Base-by-base conservation (phyloP, 1,139 yeast species). In the Saccharomyces hybrid region DNA sequence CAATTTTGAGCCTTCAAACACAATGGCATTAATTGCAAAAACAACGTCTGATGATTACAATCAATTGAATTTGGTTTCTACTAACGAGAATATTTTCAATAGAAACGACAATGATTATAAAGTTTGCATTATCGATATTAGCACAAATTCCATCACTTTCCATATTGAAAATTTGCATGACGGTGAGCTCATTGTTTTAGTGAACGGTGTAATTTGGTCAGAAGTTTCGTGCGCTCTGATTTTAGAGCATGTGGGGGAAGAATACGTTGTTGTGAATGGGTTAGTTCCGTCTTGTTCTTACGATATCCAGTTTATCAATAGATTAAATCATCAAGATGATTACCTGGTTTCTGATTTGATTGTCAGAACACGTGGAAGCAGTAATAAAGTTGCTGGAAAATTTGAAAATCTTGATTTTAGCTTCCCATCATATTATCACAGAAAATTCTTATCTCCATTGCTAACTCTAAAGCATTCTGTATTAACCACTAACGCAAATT, bases 211-310 rank as follows among this genome's bases (percentile, higher is more conserved):
- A 12, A 71, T 78, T 21, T 85, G 91, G 91, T 73, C 80, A 62
- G 76, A 81, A 71, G 74, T 75, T 55, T 66, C 77, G 0, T 72
- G 78, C 47, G 78, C 78, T 34, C 63, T 72, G 5, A 62, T 72
- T 2, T 61, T 68, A 32, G 71, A 71, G 21, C 62, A 61, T 47
- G 64, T 69, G 38, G 72, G 75, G 47, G 81, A 79, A 51, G 71
- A 69, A 42, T 71, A 73, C 56, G 75, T 79, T 46, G 74, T 82
- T 7, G 79, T 85, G 44, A 81, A 80, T 65, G 89, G 89, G 0
- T 72, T 86, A 52, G 82, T 88, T 11, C 87, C 90, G 0, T 70
- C 81, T 29, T 81, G 82, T 48, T 88, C 85, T 58, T 86, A 84
- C 62, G 88, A 83, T 62, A 78, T 86, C 52, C 87, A 83, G 56